Conservation (phyloP, 805 yeast species). For the Wickerhamiella azyma region DNA sequence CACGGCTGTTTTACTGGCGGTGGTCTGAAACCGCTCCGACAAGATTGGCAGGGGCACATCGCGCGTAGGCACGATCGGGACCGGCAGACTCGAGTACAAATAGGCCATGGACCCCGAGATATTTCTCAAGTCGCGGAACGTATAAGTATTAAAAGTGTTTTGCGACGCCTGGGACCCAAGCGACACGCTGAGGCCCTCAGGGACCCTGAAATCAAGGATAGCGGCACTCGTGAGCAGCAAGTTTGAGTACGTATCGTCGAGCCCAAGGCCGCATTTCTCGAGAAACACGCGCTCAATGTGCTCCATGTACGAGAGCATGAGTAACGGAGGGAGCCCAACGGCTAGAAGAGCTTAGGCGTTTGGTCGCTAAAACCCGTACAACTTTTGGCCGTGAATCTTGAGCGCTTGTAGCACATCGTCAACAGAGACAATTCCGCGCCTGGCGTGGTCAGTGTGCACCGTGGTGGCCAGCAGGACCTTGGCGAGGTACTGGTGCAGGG, state of each 20-base stretch:
- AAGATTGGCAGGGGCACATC: slow-evolving; percentile 14
- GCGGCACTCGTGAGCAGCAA: slow-evolving; percentile 31
- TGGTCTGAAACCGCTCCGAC: slow-evolving; percentile 16
- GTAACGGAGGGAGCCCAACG: background rate
- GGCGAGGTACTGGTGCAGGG: slow-evolving; percentile 89
- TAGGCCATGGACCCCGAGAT: slow-evolving; percentile 78
- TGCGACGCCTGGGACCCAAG: slow-evolving; percentile 59
- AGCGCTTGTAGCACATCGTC: slow-evolving; percentile 97
- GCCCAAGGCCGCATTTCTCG: slow-evolving; percentile 60
- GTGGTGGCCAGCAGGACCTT: slow-evolving; percentile 98
- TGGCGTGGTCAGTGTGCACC: slow-evolving; percentile 98
- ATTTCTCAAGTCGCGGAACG: slow-evolving; percentile 46
- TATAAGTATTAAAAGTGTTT: slow-evolving; percentile 57
- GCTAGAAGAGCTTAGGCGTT: too few relatives aligned
- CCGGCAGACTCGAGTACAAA: slow-evolving; percentile 50
- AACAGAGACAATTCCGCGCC: slow-evolving; percentile 98
- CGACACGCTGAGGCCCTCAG: slow-evolving; percentile 50
- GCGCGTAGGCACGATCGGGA: slow-evolving; percentile 32
- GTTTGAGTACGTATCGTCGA: slow-evolving; percentile 62
- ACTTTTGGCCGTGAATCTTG: slow-evolving; percentile 99
- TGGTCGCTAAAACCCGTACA: slow-evolving; percentile 67
- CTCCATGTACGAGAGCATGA: slow-evolving; percentile 78
- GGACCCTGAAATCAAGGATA: slow-evolving; percentile 60
- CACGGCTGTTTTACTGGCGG: background rate
- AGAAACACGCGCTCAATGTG: slow-evolving; percentile 63